Percentiles rank a stretch among this genome's conserved stretches.
Conservation (phyloP, 306 rosid genomes). For the Adenanthera pavonina region DNA sequence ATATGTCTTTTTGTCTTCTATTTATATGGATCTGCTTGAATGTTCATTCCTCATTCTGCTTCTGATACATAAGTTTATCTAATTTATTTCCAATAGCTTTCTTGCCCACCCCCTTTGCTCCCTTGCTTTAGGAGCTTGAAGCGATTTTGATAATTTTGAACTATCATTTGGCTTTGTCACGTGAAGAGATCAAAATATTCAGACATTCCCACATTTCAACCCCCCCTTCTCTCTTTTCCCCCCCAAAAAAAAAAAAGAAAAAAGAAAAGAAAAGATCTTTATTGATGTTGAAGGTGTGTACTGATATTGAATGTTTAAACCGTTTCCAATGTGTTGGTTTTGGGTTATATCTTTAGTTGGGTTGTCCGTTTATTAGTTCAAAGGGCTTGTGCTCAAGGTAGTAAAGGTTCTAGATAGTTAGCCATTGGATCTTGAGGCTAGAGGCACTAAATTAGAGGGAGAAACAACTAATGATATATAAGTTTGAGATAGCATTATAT, state of each 20-base stretch:
- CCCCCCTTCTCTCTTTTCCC: no score
- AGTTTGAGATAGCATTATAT: not conserved
- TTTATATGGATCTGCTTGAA: constrained; percentile 6
- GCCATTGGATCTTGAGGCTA: no score
- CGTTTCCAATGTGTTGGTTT: not conserved
- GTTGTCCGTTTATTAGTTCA: not conserved
- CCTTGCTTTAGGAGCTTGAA: not conserved
- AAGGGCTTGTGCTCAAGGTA: not conserved
- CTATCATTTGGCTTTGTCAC: not conserved
- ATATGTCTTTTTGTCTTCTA: constrained; percentile 9
- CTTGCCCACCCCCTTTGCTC: not conserved
- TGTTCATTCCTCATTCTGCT: constrained; percentile 14
- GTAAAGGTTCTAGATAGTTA: not conserved
- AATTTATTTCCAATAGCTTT: not conserved
- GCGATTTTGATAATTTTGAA: not conserved
- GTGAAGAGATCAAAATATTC: not conserved
- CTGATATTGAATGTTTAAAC: constrained; percentile 18
- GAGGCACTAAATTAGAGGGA: no score
- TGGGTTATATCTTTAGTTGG: no score
- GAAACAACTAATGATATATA: no score
- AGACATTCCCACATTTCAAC: not conserved
- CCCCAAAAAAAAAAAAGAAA: not conserved
- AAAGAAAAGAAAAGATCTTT: no score
- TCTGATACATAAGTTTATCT: not conserved
- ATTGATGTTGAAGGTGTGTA: not conserved